These are phyloP conservation scores for Emericellopsis terricola DNA, from an alignment of 495 filamentous ascomycete species.

Conservation along the genomic window DNA sequence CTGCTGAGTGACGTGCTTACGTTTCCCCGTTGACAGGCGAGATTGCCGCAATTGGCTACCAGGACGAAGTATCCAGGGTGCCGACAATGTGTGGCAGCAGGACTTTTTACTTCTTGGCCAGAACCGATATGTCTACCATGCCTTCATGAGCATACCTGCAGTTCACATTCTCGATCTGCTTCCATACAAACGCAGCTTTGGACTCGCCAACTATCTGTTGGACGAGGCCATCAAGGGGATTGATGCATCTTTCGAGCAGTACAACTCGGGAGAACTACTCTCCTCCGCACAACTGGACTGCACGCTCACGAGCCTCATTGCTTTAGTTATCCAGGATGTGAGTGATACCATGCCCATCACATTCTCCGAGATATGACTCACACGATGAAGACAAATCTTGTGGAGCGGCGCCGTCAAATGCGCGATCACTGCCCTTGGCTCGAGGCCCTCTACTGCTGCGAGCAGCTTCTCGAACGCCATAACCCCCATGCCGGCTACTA, in stretches of 20 bases:
- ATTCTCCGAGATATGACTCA: too few species aligned
- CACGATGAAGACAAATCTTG: neutral
- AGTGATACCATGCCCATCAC: neutral
- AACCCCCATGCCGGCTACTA: neutral
- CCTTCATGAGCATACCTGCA: too few species aligned
- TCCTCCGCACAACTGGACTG: neutral
- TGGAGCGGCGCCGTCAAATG: neutral
- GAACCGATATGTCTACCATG: too few species aligned
- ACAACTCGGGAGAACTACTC: neutral
- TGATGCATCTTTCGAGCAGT: too few species aligned
- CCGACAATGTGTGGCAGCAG: neutral
- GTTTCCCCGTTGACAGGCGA: too few species aligned
- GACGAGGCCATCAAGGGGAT: too few species aligned
- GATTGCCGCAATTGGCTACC: conserved; percentile 1
- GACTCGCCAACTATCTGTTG: too few species aligned
- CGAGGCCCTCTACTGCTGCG: neutral
- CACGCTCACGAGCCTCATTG: neutral
- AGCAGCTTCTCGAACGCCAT: neutral
- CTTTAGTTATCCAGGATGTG: conserved; percentile 1
- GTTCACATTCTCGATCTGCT: too few species aligned
- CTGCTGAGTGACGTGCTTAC: too few species aligned
- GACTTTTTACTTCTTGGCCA: too few species aligned
- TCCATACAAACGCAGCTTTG: too few species aligned
- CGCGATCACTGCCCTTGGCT: neutral
- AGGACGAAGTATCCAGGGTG: neutral